Evolutionary conservation across 2,329 filamentous ascomycete species (phyloP).

Genomic region (Pseudogymnoascus sp.): DNA sequence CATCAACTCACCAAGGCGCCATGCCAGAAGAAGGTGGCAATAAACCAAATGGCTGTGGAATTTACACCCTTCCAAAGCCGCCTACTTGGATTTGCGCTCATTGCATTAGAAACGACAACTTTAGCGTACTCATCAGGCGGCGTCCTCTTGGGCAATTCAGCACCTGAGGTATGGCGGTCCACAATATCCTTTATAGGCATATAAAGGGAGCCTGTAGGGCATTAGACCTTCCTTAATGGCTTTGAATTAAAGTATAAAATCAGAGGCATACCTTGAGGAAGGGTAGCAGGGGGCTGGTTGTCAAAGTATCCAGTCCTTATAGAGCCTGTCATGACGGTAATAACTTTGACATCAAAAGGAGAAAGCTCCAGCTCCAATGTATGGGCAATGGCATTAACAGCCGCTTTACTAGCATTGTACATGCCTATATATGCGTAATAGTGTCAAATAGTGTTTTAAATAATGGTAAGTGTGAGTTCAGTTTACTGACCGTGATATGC

Average conservation of each 20-base stretch:
- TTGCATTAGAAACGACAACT: conserved; percentile 17
- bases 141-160: neutral
- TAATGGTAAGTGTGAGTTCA: conserved; percentile 14
- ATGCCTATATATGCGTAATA: conserved; percentile 11
- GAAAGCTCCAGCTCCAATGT: conserved; percentile 17
- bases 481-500: conserved; percentile 38
- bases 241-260: neutral
- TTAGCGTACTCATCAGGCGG: conserved; percentile 15
- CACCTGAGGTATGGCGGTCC: conserved; percentile 12
- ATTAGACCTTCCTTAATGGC: neutral
- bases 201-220: conserved; percentile 14
- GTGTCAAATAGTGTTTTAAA: conserved; percentile 11
- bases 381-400: conserved; percentile 15
- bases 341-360: conserved; percentile 18
- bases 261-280: conserved; percentile 10
- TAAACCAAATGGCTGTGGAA: conserved; percentile 14
- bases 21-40: conserved; percentile 15
- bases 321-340: conserved; percentile 17
- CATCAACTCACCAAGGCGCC: conserved; percentile 15
- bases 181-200: conserved; percentile 16
- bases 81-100: conserved; percentile 17
- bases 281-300: conserved; percentile 12
- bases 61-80: conserved; percentile 17
- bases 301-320: conserved; percentile 19
- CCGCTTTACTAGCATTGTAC: conserved; percentile 21